Conservation (phyloP, 352 stramenopile species). For the Phytopythium ostracodes region DNA sequence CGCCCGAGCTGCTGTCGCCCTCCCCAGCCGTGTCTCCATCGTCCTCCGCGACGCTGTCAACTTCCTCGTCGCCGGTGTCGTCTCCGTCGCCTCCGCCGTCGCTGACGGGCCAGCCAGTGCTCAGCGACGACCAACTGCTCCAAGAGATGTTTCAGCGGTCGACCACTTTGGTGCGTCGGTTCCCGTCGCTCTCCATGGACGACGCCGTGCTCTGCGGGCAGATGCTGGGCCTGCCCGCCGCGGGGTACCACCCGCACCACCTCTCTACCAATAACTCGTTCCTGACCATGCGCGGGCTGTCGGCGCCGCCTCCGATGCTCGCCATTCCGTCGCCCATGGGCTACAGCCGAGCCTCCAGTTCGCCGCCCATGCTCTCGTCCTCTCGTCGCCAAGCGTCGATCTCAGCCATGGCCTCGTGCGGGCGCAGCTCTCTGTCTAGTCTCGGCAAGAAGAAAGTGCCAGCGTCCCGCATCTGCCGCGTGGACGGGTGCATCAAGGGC, state of each 20-base stretch:
- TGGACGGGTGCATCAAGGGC: conserved; percentile 72
- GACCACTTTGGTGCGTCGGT: conserved; percentile 15
- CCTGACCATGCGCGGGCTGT: conserved; percentile 13
- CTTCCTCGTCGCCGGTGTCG: conserved; percentile 7
- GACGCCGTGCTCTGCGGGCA: conserved; percentile 11
- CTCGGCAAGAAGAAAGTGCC: conserved; percentile 45
- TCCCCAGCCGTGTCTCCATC: background rate
- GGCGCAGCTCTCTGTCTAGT: conserved; percentile 12
- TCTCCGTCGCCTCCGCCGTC: conserved; percentile 8
- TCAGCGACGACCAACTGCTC: conserved; percentile 40
- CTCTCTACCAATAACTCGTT: background rate
- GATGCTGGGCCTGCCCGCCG: conserved; percentile 11
- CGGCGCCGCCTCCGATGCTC: conserved; percentile 12
- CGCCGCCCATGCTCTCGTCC: conserved; percentile 25
- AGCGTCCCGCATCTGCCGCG: conserved; percentile 72
- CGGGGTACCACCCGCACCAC: conserved; percentile 2
- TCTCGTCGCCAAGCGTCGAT: background rate
- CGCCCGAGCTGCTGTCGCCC: conserved; percentile 1
- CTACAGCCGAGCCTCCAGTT: conserved; percentile 15
- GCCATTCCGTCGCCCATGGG: conserved; percentile 12
- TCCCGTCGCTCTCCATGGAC: conserved; percentile 11
- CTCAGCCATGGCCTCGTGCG: background rate
- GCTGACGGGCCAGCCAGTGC: conserved; percentile 6
- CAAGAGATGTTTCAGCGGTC: conserved; percentile 44
- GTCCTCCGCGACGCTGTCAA: background rate